Evolutionary conservation across 2,329 filamentous ascomycete species (phyloP), one percentile per base, ranked within the genome.

Genomic region (Fusarium phyllophilum): DNA sequence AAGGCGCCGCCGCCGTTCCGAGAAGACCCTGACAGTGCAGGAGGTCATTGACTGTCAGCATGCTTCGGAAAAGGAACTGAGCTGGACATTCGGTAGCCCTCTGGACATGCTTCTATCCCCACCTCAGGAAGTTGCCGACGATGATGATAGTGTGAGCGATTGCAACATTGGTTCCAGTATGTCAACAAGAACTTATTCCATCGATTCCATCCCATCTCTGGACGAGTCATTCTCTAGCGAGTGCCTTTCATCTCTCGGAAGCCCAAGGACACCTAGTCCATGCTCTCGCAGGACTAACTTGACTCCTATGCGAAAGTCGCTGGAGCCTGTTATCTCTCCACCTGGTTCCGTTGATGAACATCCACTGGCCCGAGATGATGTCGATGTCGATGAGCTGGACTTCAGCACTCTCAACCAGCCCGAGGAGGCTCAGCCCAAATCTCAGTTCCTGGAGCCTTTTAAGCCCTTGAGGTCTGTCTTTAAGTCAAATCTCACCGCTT

Each of bases 401-500:
- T 85, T 89, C 49, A 78, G 83, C n/a, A 85, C 85, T 3, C 85
- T 88, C 41, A 81, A 85, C 56, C 77, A 81, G 17, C 73, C 75
- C 11, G 77, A 83, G 57, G 78, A 83, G 54, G 75, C 80, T n/a
- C 62, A 65, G 51, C 79, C 82, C 68, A 80, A 81, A 54, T 81
- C 80, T 13, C 79, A 81, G 31, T 79, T 82, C 34, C 74, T 80
- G 5, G 77, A 82, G 48, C 82, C 82, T n/a, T 82, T 88, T 68
- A 85, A 83, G 56, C 88, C 88, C 5, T 82, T 90, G 41, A 84
- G 85, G 66, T 86, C 86, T 41, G 90, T 87, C 12, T 92, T 93
- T 83, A 92, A 92, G 79, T 92, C 90, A 8, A 93, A 93, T 77
- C 79, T 93, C 42, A 92, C 91, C 11, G 90, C 91, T 12, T 93